Evolutionary conservation across 805 yeast genomes (phyloP).

Genomic region (Schwanniomyces vanrijiae): DNA sequence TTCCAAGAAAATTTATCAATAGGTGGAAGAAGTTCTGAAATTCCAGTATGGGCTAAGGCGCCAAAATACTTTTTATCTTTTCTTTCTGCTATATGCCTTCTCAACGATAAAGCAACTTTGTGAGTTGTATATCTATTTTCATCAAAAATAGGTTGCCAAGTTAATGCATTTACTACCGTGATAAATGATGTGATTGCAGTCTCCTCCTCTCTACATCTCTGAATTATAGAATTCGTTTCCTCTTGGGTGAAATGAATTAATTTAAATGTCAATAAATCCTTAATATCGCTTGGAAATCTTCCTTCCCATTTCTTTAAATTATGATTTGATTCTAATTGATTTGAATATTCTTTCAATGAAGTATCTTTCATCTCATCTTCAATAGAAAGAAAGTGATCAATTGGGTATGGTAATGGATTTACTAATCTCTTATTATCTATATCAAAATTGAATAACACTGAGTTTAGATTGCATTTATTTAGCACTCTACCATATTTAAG

Average conservation of each 20-base stretch:
- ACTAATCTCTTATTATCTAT: conserved; percentile 18
- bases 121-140: conserved; percentile 20
- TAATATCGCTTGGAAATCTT: conserved; percentile 18
- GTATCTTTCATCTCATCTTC: not conserved
- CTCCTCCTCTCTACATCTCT: conserved; percentile 24
- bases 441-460: conserved; percentile 20
- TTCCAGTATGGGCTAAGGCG: conserved; percentile 32
- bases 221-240: conserved; percentile 21
- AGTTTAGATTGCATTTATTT: conserved; percentile 9
- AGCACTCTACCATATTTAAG: too few species aligned
- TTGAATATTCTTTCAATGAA: conserved; percentile 20
- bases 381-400: conserved; percentile 27
- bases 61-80: conserved; percentile 29
- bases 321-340: conserved; percentile 18
- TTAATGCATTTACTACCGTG: conserved; percentile 21
- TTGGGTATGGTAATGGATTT: conserved; percentile 36
- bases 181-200: conserved; percentile 37
- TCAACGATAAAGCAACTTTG: conserved; percentile 33
- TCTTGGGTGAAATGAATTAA: conserved; percentile 24
- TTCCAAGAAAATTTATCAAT: conserved; percentile 33
- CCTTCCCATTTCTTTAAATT: conserved; percentile 30
- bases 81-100: conserved; percentile 21
- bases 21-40: conserved; percentile 31
- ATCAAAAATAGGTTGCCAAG: conserved; percentile 30
- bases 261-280: conserved; percentile 22